Conservation (phyloP, 352 stramenopile genomes). For the Pythium guiyangense region DNA sequence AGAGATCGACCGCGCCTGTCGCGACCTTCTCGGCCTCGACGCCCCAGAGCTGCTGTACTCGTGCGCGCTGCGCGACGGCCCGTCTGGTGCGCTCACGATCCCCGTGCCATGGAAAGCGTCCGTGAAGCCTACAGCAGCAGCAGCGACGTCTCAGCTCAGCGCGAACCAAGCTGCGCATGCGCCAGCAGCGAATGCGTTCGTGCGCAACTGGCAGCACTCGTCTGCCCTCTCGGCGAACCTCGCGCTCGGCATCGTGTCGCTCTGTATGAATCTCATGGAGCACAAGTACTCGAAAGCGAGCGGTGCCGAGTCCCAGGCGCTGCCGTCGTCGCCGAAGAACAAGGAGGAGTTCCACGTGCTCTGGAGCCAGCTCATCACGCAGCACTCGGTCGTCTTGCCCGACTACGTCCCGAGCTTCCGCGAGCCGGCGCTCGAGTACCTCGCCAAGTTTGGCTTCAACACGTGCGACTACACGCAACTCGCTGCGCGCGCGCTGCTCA, state of each 20-base stretch:
- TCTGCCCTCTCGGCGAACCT: slow-evolving; percentile 60
- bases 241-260: slow-evolving; percentile 60
- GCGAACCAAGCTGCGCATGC: not conserved
- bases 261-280: slow-evolving; percentile 85
- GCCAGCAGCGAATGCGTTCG: slow-evolving; percentile 30
- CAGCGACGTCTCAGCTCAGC: not conserved
- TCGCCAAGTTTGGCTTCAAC: slow-evolving; percentile 76
- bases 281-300: slow-evolving; percentile 47
- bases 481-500: slow-evolving; percentile 61
- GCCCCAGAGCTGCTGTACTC: slow-evolving; percentile 50
- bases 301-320: slow-evolving; percentile 4
- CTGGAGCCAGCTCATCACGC: slow-evolving; percentile 85
- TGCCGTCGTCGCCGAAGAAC: slow-evolving; percentile 42
- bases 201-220: slow-evolving; percentile 72
- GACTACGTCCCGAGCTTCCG: slow-evolving; percentile 64
- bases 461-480: slow-evolving; percentile 72
- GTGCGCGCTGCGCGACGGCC: slow-evolving; percentile 53
- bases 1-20: slow-evolving; percentile 65
- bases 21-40: slow-evolving; percentile 48
- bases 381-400: slow-evolving; percentile 76
- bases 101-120: slow-evolving; percentile 52
- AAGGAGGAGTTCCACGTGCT: slow-evolving; percentile 84
- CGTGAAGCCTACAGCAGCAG: not conserved
- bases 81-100: slow-evolving; percentile 60
- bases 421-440: slow-evolving; percentile 66